Evolutionary conservation across 805 yeast species (phyloP).

Genomic region (Zygosaccharomyces siamensis): DNA sequence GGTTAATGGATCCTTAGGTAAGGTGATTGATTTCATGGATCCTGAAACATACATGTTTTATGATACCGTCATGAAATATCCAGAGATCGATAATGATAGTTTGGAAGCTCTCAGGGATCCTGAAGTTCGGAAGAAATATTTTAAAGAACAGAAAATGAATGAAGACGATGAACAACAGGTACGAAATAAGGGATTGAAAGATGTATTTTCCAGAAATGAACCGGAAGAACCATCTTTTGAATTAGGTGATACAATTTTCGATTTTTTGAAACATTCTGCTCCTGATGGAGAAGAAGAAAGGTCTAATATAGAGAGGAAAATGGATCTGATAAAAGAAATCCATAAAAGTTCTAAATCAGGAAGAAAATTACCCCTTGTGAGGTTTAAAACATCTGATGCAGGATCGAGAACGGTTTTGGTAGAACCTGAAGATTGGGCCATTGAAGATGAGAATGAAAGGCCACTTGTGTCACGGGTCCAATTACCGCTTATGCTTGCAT

Average conservation of each 20-base stretch:
- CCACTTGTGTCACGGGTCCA: slow-evolving; percentile 72
- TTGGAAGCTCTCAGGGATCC: slow-evolving; percentile 19
- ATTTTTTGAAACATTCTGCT: slow-evolving; percentile 37
- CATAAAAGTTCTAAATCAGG: slow-evolving; percentile 41
- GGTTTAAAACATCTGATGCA: slow-evolving; percentile 68
- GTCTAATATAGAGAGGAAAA: slow-evolving; percentile 44
- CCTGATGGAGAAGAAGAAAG: slow-evolving; percentile 27
- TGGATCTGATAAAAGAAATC: slow-evolving; percentile 40
- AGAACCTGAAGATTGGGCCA: slow-evolving; percentile 75
- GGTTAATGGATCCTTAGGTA: slow-evolving; percentile 76
- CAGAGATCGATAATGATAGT: slow-evolving; percentile 17
- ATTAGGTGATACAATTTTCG: slow-evolving; percentile 47
- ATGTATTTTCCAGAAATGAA: slow-evolving; percentile 19
- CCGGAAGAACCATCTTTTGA: slow-evolving; percentile 10
- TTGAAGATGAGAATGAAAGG: slow-evolving; percentile 67
- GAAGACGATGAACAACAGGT: slow-evolving; percentile 12
- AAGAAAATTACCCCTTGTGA: slow-evolving; percentile 65
- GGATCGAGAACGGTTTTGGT: slow-evolving; percentile 70
- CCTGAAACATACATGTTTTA: slow-evolving; percentile 45
- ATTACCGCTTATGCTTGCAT: slow-evolving; percentile 84
- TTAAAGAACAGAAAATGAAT: slow-evolving; percentile 21
- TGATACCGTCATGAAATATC: slow-evolving; percentile 23
- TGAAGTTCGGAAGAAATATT: slow-evolving; percentile 17
- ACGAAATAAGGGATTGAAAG: slow-evolving; percentile 25
- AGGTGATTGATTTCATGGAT: slow-evolving; percentile 55